A percentile compares a stretch with the other conserved stretches of the same genome.
These are phyloP conservation scores for Gossypium lobatum DNA, from an alignment of 441 rosid genomes.

Conservation along the genomic window DNA sequence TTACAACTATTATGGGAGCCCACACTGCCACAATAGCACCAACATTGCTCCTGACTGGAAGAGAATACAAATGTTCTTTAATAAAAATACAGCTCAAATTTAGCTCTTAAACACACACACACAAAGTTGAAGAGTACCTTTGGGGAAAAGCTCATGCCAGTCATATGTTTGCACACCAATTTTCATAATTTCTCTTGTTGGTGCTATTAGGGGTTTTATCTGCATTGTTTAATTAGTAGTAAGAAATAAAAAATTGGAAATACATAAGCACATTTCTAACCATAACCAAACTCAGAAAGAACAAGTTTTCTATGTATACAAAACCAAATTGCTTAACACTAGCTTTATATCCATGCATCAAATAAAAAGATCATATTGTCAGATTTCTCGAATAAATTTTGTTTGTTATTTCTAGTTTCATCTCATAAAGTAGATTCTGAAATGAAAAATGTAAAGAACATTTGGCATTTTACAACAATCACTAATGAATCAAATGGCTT, in stretches of 20 bases:
- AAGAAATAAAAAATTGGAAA: background rate
- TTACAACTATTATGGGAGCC: slow-evolving; percentile 96
- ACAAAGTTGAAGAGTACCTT: slow-evolving; percentile 37
- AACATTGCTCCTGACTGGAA: slow-evolving; percentile 76
- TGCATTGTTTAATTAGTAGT: slow-evolving; percentile 34
- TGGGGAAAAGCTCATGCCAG: slow-evolving; percentile 92
- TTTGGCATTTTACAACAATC: background rate
- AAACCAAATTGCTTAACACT: background rate
- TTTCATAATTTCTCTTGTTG: slow-evolving; percentile 75
- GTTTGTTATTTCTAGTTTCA: background rate
- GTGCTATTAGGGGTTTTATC: slow-evolving; percentile 87
- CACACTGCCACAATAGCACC: slow-evolving; percentile 94
- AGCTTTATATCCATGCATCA: background rate
- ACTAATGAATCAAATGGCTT: background rate
- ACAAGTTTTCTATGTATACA: background rate
- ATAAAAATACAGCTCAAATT: background rate
- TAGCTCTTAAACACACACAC: slow-evolving; percentile 1
- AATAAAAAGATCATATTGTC: background rate
- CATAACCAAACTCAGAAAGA: background rate
- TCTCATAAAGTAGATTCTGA: background rate
- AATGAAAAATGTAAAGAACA: background rate
- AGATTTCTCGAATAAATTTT: background rate
- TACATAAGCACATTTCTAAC: background rate
- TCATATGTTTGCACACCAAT: slow-evolving; percentile 67
- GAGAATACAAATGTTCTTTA: slow-evolving; percentile 14